Evolutionary conservation across 1,284 basidiomycete genomes (phyloP).

Genomic region (Apiotrichum siamense): DNA sequence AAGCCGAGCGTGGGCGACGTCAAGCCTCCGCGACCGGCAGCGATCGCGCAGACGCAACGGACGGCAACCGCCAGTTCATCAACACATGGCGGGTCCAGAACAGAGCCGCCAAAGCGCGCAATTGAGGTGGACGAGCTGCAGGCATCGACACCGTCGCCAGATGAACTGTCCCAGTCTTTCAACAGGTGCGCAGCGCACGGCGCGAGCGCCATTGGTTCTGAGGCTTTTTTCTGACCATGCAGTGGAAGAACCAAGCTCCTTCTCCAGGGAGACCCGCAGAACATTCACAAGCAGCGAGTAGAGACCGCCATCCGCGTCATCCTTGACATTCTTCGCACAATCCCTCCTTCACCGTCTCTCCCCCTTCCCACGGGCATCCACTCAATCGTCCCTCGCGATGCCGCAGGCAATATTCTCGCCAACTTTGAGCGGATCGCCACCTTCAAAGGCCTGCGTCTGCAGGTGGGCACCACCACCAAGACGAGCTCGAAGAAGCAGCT

Average conservation of each 20-base stretch:
- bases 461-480: constrained; percentile 42
- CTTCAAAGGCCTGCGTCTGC: constrained; percentile 34
- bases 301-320: constrained; percentile 45
- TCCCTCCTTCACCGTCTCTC: constrained; percentile 26
- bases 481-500: constrained; percentile 41
- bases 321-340: constrained; percentile 37
- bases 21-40: not conserved
- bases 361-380: constrained; percentile 21
- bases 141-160: constrained; percentile 19
- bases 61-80: constrained; percentile 10
- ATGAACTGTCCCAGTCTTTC: constrained; percentile 19
- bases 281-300: constrained; percentile 40
- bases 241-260: constrained; percentile 31
- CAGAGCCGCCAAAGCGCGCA: constrained; percentile 37
- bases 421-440: constrained; percentile 36
- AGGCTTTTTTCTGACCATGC: too few relatives aligned
- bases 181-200: constrained; percentile 15
- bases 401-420: constrained; percentile 26
- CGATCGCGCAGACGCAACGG: not conserved
- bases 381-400: constrained; percentile 24
- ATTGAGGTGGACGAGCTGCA: constrained; percentile 33
- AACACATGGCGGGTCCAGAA: constrained; percentile 30
- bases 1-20: constrained; percentile 5
- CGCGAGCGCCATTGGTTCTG: too few relatives aligned
- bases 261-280: constrained; percentile 42